A percentile compares a stretch with the other conserved stretches of the same genome.
phyloP scores from a whole-genome alignment of 208 protist genomes.

The Herpetomonas samuelpessoai region DNA sequence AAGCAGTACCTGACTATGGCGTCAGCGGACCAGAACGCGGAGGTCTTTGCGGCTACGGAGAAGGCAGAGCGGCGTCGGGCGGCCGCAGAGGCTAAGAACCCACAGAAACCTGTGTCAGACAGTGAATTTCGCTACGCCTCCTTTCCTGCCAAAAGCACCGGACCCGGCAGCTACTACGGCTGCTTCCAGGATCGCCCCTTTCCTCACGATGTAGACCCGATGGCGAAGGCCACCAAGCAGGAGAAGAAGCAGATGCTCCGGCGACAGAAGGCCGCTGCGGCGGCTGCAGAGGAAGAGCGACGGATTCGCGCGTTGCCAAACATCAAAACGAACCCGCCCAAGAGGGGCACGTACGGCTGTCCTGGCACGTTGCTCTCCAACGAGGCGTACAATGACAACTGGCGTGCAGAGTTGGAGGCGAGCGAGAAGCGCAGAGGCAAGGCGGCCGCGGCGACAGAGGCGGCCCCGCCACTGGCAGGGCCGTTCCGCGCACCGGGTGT shows the following conservation, averaged over 20 bases:
- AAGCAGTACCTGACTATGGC: conserved; percentile 79
- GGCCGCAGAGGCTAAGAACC: conserved; percentile 15
- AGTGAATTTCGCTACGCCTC: conserved; percentile 74
- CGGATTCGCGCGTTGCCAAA: conserved; percentile 52
- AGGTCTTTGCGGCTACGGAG: conserved; percentile 46
- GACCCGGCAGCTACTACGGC: conserved; percentile 81
- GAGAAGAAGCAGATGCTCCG: conserved; percentile 15
- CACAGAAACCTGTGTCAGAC: conserved; percentile 48
- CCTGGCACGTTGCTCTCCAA: conserved; percentile 64
- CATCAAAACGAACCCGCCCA: conserved; percentile 69
- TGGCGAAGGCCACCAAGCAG: conserved; percentile 39
- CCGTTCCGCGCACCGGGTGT: conserved; percentile 53
- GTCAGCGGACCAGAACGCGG: conserved; percentile 67
- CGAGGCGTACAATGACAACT: conserved; percentile 67
- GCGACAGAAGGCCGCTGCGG: conserved; percentile 9
- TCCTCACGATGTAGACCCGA: conserved; percentile 74
- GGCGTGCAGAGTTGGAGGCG: conserved; percentile 28
- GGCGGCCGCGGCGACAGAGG: conserved; percentile 9
- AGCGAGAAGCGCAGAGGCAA: conserved; percentile 3
- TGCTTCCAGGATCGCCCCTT: conserved; percentile 76
- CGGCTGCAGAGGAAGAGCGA: conserved; percentile 10
- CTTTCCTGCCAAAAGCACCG: conserved; percentile 66
- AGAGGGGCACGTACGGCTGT: conserved; percentile 85
- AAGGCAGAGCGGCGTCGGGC: conserved; percentile 20
- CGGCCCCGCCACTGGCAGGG: conserved; percentile 23